Base-by-base conservation (phyloP, 2,329 filamentous ascomycete genomes). In the Penicillium sp. region DNA sequence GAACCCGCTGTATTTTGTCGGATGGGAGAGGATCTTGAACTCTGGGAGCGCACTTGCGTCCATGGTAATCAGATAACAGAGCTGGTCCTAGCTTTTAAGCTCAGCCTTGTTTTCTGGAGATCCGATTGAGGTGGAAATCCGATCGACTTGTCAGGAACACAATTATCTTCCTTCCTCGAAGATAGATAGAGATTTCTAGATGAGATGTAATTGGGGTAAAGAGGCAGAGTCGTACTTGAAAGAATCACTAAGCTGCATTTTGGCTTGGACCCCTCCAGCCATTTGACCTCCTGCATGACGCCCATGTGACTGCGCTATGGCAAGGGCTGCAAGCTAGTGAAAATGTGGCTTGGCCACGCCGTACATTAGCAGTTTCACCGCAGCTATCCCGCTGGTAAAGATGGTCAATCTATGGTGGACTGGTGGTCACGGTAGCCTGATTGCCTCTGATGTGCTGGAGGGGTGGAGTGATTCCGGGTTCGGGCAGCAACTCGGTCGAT, bases 21-120 rank as follows among this genome's bases (percentile, higher is more conserved):
- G 42, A 35, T 67, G 68, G n/a, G 67, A 59, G 1, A 69, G 53
- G 45, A 70, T 42, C 45, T 61, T 40, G 48, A 70, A 68, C 38
- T 65, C 66, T 10, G 68, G 60, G 16, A 69, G 54, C 13, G 51
- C 54, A 14, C 57, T 52, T 16, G 59, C 64, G 25, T 70, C 60
- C 67, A 69, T 51, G 46, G 46, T 33, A 8, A 33, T 33, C 30
- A 8, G 30, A 33, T 68, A 38, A 26, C 26, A 11, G 33, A 40
- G 25, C 16, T 49, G 54, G 13, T 19, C 43, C 10, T 30, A 19
- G 30, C 8, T 38, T 19, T 30, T 22, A 45, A 42, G 22, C 30
- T 38, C 28, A 19, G 13, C 6, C 46, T 51, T 51, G 30, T 22
- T 33, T 33, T 37, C 13, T 2, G 11, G 2, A 37, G 19, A 6